These are phyloP conservation scores for Hypomontagnella monticulosa DNA, from an alignment of 495 filamentous ascomycete species.

Conservation along the genomic window DNA sequence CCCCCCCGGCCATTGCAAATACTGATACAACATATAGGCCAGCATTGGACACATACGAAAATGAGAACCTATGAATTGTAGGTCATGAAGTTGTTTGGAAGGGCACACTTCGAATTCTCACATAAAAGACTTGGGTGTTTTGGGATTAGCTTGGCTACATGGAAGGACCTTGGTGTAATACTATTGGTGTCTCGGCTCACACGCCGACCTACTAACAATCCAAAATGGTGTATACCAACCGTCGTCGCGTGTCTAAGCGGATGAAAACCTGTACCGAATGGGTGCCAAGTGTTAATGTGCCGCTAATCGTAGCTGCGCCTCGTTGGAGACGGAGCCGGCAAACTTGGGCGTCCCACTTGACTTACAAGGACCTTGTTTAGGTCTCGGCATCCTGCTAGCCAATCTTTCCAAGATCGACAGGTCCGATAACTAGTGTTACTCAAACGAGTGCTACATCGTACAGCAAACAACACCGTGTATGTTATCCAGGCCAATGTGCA, in stretches of 20 bases:
- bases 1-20: no score
- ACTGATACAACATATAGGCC: no score
- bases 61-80: neutral
- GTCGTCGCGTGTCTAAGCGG: neutral
- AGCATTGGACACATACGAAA: no score
- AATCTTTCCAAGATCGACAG: conserved; percentile 28
- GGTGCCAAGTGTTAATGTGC: conserved; percentile 26
- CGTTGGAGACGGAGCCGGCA: conserved; percentile 12
- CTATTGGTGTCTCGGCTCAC: neutral
- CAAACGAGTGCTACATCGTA: neutral
- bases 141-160: neutral
- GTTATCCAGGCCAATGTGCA: neutral
- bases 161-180: neutral
- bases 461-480: neutral
- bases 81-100: neutral
- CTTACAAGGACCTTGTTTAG: conserved; percentile 2
- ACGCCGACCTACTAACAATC: conserved; percentile 2
- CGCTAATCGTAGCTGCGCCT: conserved; percentile 31
- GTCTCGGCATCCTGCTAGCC: conserved; percentile 13
- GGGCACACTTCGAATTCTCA: neutral
- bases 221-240: neutral
- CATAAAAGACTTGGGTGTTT: no score
- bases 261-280: conserved; percentile 3
- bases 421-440: conserved; percentile 27
- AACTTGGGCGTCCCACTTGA: conserved; percentile 12